These are phyloP conservation scores for Rhododendron vialii DNA, from an alignment of 148 eudicot species.

Conservation along the genomic window DNA sequence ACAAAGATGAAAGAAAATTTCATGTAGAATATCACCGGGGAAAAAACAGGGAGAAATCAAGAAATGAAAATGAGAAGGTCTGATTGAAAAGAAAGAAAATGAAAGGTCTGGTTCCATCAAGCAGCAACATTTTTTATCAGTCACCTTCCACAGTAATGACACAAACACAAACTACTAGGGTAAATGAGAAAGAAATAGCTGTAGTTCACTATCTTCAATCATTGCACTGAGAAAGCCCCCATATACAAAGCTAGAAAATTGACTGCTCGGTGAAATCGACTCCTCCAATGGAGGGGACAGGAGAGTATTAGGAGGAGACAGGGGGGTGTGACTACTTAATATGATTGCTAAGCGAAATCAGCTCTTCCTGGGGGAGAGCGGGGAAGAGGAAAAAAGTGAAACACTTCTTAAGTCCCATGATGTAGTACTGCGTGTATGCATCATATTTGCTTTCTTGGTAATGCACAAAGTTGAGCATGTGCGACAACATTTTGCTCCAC, in stretches of 20 bases:
- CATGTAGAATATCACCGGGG: background rate
- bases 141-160: conserved; percentile 1
- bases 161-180: background rate
- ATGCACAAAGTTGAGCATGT: background rate
- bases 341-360: background rate
- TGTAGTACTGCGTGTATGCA: background rate
- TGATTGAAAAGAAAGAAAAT: background rate
- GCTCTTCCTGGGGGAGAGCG: background rate
- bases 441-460: background rate
- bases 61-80: background rate
- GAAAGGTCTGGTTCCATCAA: background rate
- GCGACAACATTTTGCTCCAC: background rate
- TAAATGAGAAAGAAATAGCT: background rate
- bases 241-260: background rate
- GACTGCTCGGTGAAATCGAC: background rate
- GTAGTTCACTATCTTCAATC: background rate
- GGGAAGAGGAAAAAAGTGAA: background rate
- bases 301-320: background rate
- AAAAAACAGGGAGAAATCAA: background rate
- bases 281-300: background rate
- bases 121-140: background rate
- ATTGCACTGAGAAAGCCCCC: background rate
- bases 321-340: background rate
- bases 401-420: background rate
- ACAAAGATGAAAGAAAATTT: background rate